These are phyloP conservation scores for Mucor lusitanicus DNA, from an alignment of 371 early-diverging fungal genomes.

Conservation along the genomic window DNA sequence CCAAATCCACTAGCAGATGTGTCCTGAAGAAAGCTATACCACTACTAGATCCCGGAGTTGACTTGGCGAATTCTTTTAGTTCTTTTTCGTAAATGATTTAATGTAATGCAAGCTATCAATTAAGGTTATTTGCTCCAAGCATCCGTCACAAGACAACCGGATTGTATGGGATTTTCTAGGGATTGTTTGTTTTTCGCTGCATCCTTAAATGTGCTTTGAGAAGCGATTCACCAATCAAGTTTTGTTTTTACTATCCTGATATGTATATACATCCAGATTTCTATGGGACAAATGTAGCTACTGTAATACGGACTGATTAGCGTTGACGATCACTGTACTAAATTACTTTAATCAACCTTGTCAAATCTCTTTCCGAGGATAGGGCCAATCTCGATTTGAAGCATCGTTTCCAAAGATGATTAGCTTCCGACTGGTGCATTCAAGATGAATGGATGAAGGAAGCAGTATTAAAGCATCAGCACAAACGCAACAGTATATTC, in stretches of 20 bases:
- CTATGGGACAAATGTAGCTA: neutral
- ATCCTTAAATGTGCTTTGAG: neutral
- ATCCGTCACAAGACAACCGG: neutral
- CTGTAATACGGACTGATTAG: neutral
- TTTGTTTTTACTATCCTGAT: neutral
- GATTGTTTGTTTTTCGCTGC: neutral
- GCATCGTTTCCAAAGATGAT: neutral
- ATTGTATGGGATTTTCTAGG: neutral
- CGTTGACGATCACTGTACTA: neutral
- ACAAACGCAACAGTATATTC: neutral
- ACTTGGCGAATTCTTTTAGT: neutral
- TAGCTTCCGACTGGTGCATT: neutral
- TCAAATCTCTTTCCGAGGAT: neutral
- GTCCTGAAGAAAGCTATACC: neutral
- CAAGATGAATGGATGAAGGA: neutral
- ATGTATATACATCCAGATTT: neutral
- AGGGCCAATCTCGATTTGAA: neutral
- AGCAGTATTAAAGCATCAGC: neutral
- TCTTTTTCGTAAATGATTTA: neutral
- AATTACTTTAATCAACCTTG: neutral
- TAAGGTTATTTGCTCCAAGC: neutral
- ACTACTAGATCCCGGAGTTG: neutral
- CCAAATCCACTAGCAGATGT: neutral
- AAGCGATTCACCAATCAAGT: neutral
- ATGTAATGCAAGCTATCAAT: slow-evolving; percentile 2